phyloP scores from a whole-genome alignment of 805 yeast genomes.

The Priceomyces castillae region DNA sequence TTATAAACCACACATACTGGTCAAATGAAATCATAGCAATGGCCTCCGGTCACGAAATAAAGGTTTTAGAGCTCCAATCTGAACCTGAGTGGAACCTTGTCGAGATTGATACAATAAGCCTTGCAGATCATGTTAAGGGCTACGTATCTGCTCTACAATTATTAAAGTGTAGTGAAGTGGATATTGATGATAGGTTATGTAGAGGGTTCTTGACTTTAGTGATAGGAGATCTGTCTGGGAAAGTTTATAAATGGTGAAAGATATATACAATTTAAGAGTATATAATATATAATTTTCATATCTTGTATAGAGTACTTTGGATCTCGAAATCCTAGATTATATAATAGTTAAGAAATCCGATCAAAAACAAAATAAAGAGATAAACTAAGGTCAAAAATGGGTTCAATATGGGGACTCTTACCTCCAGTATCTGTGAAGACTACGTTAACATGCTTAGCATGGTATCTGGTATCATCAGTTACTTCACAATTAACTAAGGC shows the following conservation, averaged over 20 bases:
- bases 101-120: conserved; percentile 3
- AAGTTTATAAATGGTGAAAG: conserved; percentile 47
- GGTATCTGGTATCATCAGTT: conserved; percentile 62
- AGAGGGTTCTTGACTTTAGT: conserved; percentile 42
- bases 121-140: conserved; percentile 8
- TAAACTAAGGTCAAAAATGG: not conserved
- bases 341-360: too few relatives aligned
- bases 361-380: too few relatives aligned
- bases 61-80: conserved; percentile 26
- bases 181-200: conserved; percentile 33
- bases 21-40: conserved; percentile 32
- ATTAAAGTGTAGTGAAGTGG: conserved; percentile 27
- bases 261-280: too few relatives aligned
- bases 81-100: conserved; percentile 13
- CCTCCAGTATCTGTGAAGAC: conserved; percentile 39
- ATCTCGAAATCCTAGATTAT: too few relatives aligned
- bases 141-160: conserved; percentile 29
- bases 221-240: conserved; percentile 55
- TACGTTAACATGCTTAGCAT: conserved; percentile 46
- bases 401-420: conserved; percentile 6
- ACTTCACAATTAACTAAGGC: conserved; percentile 64
- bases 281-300: too few relatives aligned
- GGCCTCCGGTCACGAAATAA: conserved; percentile 25
- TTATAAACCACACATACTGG: conserved; percentile 36
- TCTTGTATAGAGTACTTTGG: too few relatives aligned